Evolutionary conservation across 2,329 filamentous ascomycete genomes (phyloP), one percentile per base, ranked within the genome.

Genomic region (Didymella pinodella): DNA sequence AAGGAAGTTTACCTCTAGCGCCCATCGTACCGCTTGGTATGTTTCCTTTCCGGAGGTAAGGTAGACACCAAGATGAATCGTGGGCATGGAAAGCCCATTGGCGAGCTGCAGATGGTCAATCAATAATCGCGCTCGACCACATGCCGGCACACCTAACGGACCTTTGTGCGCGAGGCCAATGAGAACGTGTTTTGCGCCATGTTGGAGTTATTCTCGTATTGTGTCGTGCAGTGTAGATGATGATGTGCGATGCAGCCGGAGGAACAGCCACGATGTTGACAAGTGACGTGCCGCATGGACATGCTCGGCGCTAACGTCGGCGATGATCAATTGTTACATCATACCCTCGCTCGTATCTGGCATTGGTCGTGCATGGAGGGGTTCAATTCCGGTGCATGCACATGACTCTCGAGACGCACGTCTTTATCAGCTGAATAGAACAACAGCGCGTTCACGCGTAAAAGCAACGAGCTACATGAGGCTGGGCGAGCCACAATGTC

Each of bases 51-150:
- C 86, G 3, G 83, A 85, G 75, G 90, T 90, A 78, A 89, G 82
- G 77, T 92, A 93, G 11, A 92, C 85, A 4, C 90, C 90, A 1
- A 92, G 84, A 65, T 92, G 90, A 65, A 92, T 86, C 67, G 85
- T 85, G 14, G 90, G 90, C 77, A 92, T 91, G 14, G 81, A 80
- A 55, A 84, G 78, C 70, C 88, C 87, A 80, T 90, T 90, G 67
- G 85, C 77, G 58, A 76, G 72, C 74, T 73, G 63, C 60, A 62
- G 36, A 57, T 51, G 46, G 68, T 75, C 65, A 72, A 60, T 64
- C 41, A 46, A 40, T 32, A 38, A 32, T 38, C 16, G 32, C 34
- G 41, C 46, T 34, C 28, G 50, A 22, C 16, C 12, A 28, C 29
- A 29, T 34, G 32, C 36, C 34, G 22, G 41, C 18, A 45, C 40